Evolutionary conservation across 2,329 filamentous ascomycete species (phyloP), one percentile per base, ranked within the genome.

Genomic region (Coccinonectria pachysandricola): DNA sequence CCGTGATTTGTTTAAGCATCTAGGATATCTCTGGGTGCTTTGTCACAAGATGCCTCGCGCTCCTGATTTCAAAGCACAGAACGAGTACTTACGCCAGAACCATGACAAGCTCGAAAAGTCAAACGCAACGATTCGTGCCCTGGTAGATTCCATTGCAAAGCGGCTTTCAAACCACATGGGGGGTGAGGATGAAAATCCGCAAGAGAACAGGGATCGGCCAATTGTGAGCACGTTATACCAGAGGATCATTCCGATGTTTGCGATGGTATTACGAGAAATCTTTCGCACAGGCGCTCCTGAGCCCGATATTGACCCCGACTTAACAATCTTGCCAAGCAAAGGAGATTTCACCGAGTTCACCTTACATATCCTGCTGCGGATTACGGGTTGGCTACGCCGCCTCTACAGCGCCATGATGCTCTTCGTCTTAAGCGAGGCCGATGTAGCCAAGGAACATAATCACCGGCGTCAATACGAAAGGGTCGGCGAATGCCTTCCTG

Each of bases 221-320:
- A 33, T 17, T 6, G 22, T 43, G 8, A 15, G 22, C 2, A 32
- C 27, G 8, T 21, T 50, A 6, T 30, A 27, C 15, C 24, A 12
- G 7, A 35, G 23, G 8, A 39, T 52, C 8, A 39, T 52, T 5
- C 49, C 49, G 3, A 36, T 47, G 29, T 26, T 48, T 6, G 31
- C 49, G 10, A 16, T 49, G 6, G 13, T 38, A 4, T 19, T 52
- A 6, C 39, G 36, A 19, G 34, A 37, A 16, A 24, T 25, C 1
- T 45, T 50, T 18, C 8, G 43, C 17, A 32, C 35, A 20, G 39
- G 43, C 13, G n/a, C n/a, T n/a, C n/a, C n/a, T n/a, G n/a, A n/a
- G n/a, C n/a, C n/a, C n/a, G n/a, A n/a, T n/a, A n/a, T n/a, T n/a
- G n/a, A n/a, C n/a, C n/a, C n/a, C n/a, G n/a, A n/a, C n/a, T n/a